A percentile compares a stretch with the other conserved stretches of the same genome.
These are phyloP conservation scores for Mesotaenium endlicherianum DNA, from an alignment of 139 green algal species.

Conservation along the genomic window DNA sequence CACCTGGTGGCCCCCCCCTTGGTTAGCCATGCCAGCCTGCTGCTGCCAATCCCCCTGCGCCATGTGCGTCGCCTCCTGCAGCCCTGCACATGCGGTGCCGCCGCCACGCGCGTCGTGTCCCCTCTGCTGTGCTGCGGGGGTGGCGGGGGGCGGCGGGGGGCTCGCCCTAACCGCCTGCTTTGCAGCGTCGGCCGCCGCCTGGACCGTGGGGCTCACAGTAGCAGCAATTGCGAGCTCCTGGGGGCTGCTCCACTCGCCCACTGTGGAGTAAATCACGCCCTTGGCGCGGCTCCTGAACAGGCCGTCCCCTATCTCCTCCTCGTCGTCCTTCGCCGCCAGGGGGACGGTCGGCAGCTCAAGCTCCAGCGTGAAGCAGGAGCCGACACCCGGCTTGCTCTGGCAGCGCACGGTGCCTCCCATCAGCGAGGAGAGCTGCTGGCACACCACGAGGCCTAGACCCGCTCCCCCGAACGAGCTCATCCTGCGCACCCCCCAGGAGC, in stretches of 20 bases:
- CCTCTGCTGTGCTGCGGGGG: not conserved
- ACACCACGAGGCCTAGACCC: slow-evolving; percentile 21
- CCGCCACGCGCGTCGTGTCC: too few relatives aligned
- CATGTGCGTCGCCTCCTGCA: too few relatives aligned
- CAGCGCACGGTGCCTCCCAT: slow-evolving; percentile 23
- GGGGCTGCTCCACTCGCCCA: slow-evolving; percentile 25
- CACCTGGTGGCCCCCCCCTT: too few relatives aligned
- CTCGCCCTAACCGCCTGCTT: too few relatives aligned
- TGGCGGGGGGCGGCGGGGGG: not conserved
- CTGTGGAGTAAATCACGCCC: slow-evolving; percentile 26
- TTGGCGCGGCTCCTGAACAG: not conserved
- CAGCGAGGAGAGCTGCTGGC: slow-evolving; percentile 15
- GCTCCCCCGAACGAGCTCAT: not conserved
- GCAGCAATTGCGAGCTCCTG: slow-evolving; percentile 23
- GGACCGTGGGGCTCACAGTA: not conserved
- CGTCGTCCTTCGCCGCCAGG: not conserved
- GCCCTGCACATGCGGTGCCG: too few relatives aligned
- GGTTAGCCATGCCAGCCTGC: too few relatives aligned
- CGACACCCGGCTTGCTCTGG: not conserved
- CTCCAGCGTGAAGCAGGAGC: slow-evolving; percentile 26
- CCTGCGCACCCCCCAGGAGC: too few relatives aligned
- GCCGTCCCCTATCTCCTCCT: not conserved
- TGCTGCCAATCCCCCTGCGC: too few relatives aligned
- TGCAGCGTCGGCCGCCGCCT: not conserved
- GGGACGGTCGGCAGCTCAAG: slow-evolving; percentile 5